Evolutionary conservation across 78 protist species (phyloP).

Genomic region (Acrasis kona): DNA sequence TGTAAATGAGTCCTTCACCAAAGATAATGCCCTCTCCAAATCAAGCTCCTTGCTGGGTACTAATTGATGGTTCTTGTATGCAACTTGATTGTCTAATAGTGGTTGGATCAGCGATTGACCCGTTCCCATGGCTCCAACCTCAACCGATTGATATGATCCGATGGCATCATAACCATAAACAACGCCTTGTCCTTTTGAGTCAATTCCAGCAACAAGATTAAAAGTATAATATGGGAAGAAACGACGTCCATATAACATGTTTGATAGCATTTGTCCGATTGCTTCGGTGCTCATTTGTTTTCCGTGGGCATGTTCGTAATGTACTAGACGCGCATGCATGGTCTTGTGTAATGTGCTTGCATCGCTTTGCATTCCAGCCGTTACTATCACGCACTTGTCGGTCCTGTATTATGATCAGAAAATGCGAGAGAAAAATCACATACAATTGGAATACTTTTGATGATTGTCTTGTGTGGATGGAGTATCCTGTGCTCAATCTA

Average conservation of each 20-base stretch:
- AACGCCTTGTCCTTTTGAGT: slow-evolving; percentile 72
- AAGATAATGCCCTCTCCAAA: slow-evolving; percentile 58
- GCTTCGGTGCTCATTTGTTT: slow-evolving; percentile 64
- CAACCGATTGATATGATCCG: slow-evolving; percentile 74
- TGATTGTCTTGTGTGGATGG: slow-evolving; percentile 52
- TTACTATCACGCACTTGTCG: slow-evolving; percentile 55
- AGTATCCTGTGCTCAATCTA: slow-evolving; percentile 78
- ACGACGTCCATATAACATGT: slow-evolving; percentile 86
- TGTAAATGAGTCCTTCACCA: slow-evolving; percentile 75
- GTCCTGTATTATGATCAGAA: slow-evolving; percentile 33
- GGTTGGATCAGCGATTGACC: slow-evolving; percentile 85
- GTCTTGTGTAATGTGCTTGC: slow-evolving; percentile 63
- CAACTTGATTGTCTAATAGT: slow-evolving; percentile 77
- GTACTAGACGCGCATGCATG: slow-evolving; percentile 32
- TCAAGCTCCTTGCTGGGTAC: slow-evolving; percentile 17
- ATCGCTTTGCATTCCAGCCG: slow-evolving; percentile 92
- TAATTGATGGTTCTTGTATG: background rate
- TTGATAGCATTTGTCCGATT: slow-evolving; percentile 79
- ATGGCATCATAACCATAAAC: slow-evolving; percentile 91
- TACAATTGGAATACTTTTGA: slow-evolving; percentile 67
- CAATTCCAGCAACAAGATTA: slow-evolving; percentile 85
- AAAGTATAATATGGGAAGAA: slow-evolving; percentile 97
- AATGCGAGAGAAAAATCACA: background rate
- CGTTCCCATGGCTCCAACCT: slow-evolving; percentile 67
- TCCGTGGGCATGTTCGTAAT: slow-evolving; percentile 10